phyloP scores from a whole-genome alignment of 2,329 filamentous ascomycete genomes.

The Penicillium sp. region DNA sequence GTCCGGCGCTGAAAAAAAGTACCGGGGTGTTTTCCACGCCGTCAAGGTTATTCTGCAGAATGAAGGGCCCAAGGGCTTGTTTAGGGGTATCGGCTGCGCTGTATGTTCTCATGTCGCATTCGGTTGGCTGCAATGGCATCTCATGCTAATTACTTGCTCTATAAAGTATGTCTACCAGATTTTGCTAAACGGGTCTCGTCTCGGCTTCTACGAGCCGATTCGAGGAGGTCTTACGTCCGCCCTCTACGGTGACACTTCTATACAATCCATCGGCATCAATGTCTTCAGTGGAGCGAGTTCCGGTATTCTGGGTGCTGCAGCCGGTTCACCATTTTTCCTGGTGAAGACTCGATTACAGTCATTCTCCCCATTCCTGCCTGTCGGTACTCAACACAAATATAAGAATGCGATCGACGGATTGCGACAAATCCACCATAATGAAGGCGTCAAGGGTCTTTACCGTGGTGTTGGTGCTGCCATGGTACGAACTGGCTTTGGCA shows the following conservation, averaged over 20 bases:
- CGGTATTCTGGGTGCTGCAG: constrained; percentile 86
- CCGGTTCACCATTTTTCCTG: constrained; percentile 93
- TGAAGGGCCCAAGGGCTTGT: constrained; percentile 79
- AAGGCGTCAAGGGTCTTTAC: constrained; percentile 80
- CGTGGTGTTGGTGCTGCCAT: constrained; percentile 88
- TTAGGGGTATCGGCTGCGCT: constrained; percentile 84
- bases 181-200: constrained; percentile 88
- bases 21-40: constrained; percentile 87
- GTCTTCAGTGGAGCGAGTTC: constrained; percentile 88
- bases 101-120: constrained; percentile 37
- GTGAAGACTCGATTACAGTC: constrained; percentile 96
- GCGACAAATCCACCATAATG: constrained; percentile 68
- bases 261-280: constrained; percentile 85
- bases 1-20: constrained; percentile 77
- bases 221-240: constrained; percentile 66
- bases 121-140: constrained; percentile 11
- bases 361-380: constrained; percentile 84
- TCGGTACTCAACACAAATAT: constrained; percentile 96
- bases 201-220: constrained; percentile 97
- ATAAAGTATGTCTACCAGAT: constrained; percentile 86
- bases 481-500: constrained; percentile 93
- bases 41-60: constrained; percentile 85
- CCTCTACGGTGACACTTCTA: constrained; percentile 66
- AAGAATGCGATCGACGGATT: constrained; percentile 80
- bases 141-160: constrained; percentile 1